Evolutionary conservation across 2,329 filamentous ascomycete species (phyloP).

Genomic region (Pseudogymnoascus sp.): DNA sequence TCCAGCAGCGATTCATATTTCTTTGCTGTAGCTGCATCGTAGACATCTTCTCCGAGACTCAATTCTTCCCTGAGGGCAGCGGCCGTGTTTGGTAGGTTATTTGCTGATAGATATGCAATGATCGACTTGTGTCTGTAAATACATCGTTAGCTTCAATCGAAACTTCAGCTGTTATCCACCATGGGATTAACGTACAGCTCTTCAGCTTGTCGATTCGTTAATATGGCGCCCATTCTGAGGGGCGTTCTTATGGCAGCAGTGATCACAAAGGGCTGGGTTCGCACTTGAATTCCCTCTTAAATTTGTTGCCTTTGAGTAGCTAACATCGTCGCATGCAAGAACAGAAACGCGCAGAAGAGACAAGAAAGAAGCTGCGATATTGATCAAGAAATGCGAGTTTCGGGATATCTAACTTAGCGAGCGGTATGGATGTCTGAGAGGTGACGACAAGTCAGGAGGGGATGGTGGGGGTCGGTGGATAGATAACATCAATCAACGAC

Average conservation of each 20-base stretch:
- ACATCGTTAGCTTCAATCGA: not conserved
- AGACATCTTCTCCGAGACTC: conserved; percentile 57
- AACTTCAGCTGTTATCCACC: not conserved
- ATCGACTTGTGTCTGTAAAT: conserved; percentile 76
- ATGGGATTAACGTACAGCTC: not conserved
- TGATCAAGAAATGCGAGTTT: not conserved
- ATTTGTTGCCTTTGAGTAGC: not conserved
- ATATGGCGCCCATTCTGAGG: not conserved
- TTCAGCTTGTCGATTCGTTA: conserved; percentile 5
- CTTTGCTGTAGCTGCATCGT: conserved; percentile 75
- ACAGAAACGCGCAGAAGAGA: conserved; percentile 1
- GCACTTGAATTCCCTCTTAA: conserved; percentile 1
- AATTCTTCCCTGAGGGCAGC: conserved; percentile 67
- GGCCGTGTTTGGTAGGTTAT: conserved; percentile 61
- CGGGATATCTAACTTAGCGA: conserved; percentile 6
- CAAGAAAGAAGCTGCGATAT: not conserved
- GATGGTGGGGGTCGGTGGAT: conserved; percentile 2
- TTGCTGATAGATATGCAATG: conserved; percentile 74
- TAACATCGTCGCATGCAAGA: not conserved
- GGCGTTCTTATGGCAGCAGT: not conserved
- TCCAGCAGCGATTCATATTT: conserved; percentile 91
- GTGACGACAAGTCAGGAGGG: not conserved
- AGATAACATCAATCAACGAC: conserved; percentile 5
- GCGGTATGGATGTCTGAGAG: conserved; percentile 6
- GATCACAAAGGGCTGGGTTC: not conserved